A percentile compares a stretch with the other conserved stretches of the same genome.
Evolutionary conservation across 2,329 filamentous ascomycete genomes (phyloP).

Genomic region (Diaporthe citrichinensis): DNA sequence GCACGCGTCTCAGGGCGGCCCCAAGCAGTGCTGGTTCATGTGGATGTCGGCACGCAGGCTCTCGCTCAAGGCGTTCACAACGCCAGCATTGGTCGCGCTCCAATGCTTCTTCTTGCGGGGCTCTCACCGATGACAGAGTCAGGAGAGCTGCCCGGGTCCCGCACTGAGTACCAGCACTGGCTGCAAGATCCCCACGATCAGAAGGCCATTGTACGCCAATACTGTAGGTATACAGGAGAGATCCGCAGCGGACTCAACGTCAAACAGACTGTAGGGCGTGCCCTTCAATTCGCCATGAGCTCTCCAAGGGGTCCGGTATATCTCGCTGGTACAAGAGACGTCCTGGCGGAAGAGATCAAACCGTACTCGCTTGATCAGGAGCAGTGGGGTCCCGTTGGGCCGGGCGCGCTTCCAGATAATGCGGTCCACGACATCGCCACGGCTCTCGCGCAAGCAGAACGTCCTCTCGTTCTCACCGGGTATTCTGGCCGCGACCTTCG

Average conservation of each 20-base stretch:
- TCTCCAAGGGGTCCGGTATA: constrained; percentile 79
- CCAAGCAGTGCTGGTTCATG: constrained; percentile 80
- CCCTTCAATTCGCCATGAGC: constrained; percentile 78
- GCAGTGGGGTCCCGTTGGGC: constrained; percentile 73
- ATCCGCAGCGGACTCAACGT: constrained; percentile 68
- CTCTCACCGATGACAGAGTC: constrained; percentile 81
- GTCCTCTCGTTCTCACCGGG: constrained; percentile 64
- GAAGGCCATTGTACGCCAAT: constrained; percentile 79
- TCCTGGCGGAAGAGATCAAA: constrained; percentile 79
- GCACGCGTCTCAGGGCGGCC: constrained; percentile 76
- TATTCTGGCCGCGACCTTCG: constrained; percentile 62
- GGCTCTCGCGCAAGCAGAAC: constrained; percentile 60
- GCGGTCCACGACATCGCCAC: constrained; percentile 59
- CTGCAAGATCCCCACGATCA: constrained; percentile 84
- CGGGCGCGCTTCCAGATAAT: constrained; percentile 66
- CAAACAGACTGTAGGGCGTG: constrained; percentile 82
- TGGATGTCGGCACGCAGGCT: constrained; percentile 84
- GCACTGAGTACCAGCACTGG: constrained; percentile 86
- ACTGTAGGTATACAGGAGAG: constrained; percentile 79
- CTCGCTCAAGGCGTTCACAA: constrained; percentile 82
- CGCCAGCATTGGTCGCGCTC: constrained; percentile 77
- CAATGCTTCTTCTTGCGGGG: constrained; percentile 81
- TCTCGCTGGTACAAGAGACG: constrained; percentile 75
- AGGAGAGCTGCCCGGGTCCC: constrained; percentile 77
- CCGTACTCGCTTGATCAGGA: constrained; percentile 64